phyloP scores from a whole-genome alignment of 495 filamentous ascomycete genomes.

The Aspergillus ellipticus region DNA sequence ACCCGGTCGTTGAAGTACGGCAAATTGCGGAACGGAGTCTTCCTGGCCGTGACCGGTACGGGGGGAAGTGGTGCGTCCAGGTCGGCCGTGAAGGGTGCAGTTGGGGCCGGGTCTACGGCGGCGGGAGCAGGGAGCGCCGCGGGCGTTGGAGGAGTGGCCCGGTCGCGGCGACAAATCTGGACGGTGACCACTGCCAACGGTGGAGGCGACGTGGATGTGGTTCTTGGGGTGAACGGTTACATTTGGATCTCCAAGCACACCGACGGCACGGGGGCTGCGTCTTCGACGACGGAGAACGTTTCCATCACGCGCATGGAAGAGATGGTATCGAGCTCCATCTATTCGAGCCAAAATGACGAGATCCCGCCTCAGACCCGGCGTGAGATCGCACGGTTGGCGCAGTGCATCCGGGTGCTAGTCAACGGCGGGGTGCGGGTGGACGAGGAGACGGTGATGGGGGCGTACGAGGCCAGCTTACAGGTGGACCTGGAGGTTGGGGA shows the following conservation, averaged over 20 bases:
- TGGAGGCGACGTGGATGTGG: constrained; percentile 77
- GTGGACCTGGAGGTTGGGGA: constrained; percentile 59
- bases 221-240: constrained; percentile 92
- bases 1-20: constrained; percentile 89
- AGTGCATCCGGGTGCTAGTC: constrained; percentile 75
- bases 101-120: constrained; percentile 21
- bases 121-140: constrained; percentile 17
- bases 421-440: constrained; percentile 81
- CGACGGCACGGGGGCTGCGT: constrained; percentile 47
- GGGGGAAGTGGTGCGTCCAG: constrained; percentile 62
- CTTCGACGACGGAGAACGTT: constrained; percentile 47
- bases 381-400: constrained; percentile 79
- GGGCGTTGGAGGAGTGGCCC: constrained; percentile 63
- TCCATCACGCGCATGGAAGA: constrained; percentile 83
- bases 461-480: constrained; percentile 76
- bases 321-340: constrained; percentile 66
- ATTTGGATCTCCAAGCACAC: constrained; percentile 85
- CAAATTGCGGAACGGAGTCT: constrained; percentile 88
- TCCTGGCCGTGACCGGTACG: constrained; percentile 72
- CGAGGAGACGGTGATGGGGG: constrained; percentile 81
- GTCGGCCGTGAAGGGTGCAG: constrained; percentile 31
- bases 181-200: constrained; percentile 63
- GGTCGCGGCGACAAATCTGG: constrained; percentile 81
- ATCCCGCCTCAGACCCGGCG: constrained; percentile 70
- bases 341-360: constrained; percentile 86